These are phyloP conservation scores for Phytopythium cucurbitacearum DNA, from an alignment of 352 stramenopile genomes.

Conservation along the genomic window DNA sequence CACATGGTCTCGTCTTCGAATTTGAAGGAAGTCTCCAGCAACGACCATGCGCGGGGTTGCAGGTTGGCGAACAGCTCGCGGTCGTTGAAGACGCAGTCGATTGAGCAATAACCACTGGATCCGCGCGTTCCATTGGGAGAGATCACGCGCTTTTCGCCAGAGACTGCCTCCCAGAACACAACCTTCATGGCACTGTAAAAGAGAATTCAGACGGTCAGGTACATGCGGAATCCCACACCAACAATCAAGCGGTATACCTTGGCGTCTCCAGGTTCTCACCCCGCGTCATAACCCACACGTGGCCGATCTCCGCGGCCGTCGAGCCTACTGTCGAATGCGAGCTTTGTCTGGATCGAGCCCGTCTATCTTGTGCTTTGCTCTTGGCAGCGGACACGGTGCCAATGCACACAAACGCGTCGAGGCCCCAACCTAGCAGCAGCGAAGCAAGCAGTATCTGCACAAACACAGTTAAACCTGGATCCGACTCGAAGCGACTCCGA, in stretches of 20 bases:
- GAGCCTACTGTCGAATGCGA: not conserved
- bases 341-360: not conserved
- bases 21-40: conserved; percentile 41
- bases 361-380: not conserved
- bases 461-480: conserved; percentile 4
- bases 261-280: conserved; percentile 15
- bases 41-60: conserved; percentile 44
- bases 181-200: conserved; percentile 18
- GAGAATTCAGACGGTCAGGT: not conserved
- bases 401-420: conserved; percentile 88
- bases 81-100: conserved; percentile 86
- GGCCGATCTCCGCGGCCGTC: conserved; percentile 33
- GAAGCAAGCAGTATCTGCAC: conserved; percentile 75
- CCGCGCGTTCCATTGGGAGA: conserved; percentile 12
- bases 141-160: conserved; percentile 44
- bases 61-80: conserved; percentile 72
- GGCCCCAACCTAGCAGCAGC: conserved; percentile 83
- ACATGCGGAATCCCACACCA: not conserved
- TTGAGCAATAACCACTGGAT: conserved; percentile 41
- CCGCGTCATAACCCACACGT: conserved; percentile 79
- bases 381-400: conserved; percentile 52
- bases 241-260: conserved; percentile 7
- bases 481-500: not conserved
- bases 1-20: conserved; percentile 59
- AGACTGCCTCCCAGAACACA: conserved; percentile 74